Conservation (phyloP, 2,329 filamentous ascomycete species). For the Fusarium concolor region DNA sequence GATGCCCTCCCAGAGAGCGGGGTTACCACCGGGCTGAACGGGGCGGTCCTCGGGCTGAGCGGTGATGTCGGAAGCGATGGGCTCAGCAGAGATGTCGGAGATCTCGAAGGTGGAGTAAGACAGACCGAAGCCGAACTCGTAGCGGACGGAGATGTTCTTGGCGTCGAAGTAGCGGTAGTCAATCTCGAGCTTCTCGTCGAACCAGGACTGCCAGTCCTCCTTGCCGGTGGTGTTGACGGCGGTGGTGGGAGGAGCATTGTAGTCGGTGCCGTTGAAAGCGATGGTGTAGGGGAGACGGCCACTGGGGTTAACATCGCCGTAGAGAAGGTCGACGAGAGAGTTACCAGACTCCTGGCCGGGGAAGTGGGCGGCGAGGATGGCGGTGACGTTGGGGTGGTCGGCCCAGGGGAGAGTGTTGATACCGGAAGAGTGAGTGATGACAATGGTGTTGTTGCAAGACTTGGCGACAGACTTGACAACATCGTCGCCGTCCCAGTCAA, state of each 20-base stretch:
- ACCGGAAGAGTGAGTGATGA: constrained; percentile 76
- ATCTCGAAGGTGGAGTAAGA: constrained; percentile 73
- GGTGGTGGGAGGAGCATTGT: constrained; percentile 56
- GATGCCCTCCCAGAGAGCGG: constrained; percentile 65
- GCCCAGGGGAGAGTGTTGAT: constrained; percentile 76
- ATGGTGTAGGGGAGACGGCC: constrained; percentile 80
- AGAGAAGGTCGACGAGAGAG: constrained; percentile 74
- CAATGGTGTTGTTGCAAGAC: constrained; percentile 72
- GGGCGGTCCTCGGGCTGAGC: constrained; percentile 44
- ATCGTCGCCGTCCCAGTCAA: constrained; percentile 70
- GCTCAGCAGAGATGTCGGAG: constrained; percentile 48
- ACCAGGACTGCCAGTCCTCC: constrained; percentile 60
- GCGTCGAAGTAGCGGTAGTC: constrained; percentile 76
- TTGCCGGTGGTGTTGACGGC: constrained; percentile 51
- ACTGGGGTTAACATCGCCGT: constrained; percentile 74
- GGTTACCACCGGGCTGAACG: constrained; percentile 64
- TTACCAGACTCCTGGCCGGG: constrained; percentile 78
- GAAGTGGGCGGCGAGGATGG: constrained; percentile 75
- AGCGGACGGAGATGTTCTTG: constrained; percentile 67
- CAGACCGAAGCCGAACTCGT: constrained; percentile 76
- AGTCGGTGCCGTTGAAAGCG: constrained; percentile 64
- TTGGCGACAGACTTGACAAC: constrained; percentile 72
- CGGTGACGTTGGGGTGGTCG: constrained; percentile 73
- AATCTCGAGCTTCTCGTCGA: constrained; percentile 73
- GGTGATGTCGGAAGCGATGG: constrained; percentile 41